Conservation (phyloP, 2,329 filamentous ascomycete genomes). For the Exophiala lecanii-corni region DNA sequence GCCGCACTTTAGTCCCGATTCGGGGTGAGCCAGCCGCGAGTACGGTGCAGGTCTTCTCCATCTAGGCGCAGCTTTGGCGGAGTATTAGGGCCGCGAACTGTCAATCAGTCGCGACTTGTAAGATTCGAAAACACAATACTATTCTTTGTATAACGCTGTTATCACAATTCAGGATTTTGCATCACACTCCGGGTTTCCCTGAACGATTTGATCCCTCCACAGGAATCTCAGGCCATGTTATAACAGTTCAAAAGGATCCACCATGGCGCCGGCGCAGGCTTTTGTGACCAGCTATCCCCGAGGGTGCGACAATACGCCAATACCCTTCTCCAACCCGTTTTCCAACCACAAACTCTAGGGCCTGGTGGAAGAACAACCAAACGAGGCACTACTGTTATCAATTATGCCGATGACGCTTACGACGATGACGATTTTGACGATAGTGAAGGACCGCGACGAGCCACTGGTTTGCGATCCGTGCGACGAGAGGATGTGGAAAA, state of each 20-base stretch:
- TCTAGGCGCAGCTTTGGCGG: too few relatives aligned
- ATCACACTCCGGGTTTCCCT: too few relatives aligned
- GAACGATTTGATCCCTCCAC: too few relatives aligned
- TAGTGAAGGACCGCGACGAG: conserved; percentile 63
- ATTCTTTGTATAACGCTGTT: too few relatives aligned
- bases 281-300: conserved; percentile 90
- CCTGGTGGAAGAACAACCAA: conserved; percentile 83
- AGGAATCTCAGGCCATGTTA: conserved; percentile 15
- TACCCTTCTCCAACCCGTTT: conserved; percentile 79
- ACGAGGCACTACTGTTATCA: conserved; percentile 91
- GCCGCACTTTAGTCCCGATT: too few relatives aligned
- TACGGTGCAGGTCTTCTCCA: too few relatives aligned
- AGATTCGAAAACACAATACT: too few relatives aligned
- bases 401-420: conserved; percentile 94
- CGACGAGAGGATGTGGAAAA: conserved; percentile 69
- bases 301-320: conserved; percentile 88
- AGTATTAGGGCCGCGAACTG: too few relatives aligned
- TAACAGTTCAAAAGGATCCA: conserved; percentile 6
- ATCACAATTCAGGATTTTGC: too few relatives aligned
- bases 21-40: too few relatives aligned
- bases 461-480: conserved; percentile 77
- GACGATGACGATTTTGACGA: conserved; percentile 64
- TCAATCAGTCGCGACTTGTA: too few relatives aligned
- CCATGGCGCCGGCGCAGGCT: conserved; percentile 65
- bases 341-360: conserved; percentile 63